A percentile compares a stretch with the other conserved stretches of the same genome.
phyloP scores from a whole-genome alignment of 2,329 filamentous ascomycete genomes.

The Hymenoscyphus linearis region DNA sequence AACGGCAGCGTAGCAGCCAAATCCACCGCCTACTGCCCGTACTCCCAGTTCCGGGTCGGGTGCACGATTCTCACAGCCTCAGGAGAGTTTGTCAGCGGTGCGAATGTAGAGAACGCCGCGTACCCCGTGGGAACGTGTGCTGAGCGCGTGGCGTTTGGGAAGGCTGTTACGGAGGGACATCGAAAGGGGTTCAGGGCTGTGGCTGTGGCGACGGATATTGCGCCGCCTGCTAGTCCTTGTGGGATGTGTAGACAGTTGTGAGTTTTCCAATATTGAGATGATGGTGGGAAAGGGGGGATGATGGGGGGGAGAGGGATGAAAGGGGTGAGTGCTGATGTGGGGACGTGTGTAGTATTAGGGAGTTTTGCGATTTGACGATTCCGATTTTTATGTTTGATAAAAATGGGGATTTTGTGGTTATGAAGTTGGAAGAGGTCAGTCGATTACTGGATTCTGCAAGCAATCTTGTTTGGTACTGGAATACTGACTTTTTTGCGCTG shows the following conservation, averaged over 20 bases:
- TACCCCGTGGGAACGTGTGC: conserved; percentile 96
- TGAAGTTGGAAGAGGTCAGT: conserved; percentile 62
- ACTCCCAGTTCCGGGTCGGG: conserved; percentile 74
- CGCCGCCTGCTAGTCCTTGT: conserved; percentile 68
- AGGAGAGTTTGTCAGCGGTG: conserved; percentile 54
- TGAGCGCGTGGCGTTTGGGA: conserved; percentile 82
- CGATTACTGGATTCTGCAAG: too few relatives aligned
- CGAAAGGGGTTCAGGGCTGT: conserved; percentile 62
- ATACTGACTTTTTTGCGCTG: conserved; percentile 1
- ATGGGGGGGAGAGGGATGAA: background rate
- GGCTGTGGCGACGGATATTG: conserved; percentile 78
- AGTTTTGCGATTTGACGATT: conserved; percentile 63
- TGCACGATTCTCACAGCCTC: conserved; percentile 63
- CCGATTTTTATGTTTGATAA: conserved; percentile 93
- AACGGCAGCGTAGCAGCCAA: conserved; percentile 70
- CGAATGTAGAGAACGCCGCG: conserved; percentile 84
- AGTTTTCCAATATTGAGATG: conserved; percentile 31
- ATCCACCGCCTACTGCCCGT: conserved; percentile 70
- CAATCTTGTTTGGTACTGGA: background rate
- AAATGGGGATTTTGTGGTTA: conserved; percentile 65
- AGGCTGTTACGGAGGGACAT: conserved; percentile 55
- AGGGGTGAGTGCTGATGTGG: background rate
- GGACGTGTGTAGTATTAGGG: conserved; percentile 54
- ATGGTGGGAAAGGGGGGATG: background rate
- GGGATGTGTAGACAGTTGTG: conserved; percentile 96